Conservation (phyloP, 2,329 filamentous ascomycete species). For the Arthrinium puccinioides region DNA sequence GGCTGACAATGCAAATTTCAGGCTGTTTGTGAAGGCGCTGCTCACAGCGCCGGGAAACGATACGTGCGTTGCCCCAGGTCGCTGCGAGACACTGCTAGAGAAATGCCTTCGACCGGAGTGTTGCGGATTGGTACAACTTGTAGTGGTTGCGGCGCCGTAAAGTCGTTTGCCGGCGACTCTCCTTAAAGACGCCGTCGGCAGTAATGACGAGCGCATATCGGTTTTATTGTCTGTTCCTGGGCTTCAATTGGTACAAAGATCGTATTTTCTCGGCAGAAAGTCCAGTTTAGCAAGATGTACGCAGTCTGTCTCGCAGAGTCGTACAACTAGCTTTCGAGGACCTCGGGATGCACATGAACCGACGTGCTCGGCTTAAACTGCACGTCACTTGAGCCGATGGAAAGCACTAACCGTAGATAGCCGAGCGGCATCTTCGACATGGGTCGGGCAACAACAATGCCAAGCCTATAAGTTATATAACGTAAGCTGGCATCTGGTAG, state of each 20-base stretch:
- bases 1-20: conserved; percentile 70
- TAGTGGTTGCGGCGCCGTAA: not conserved
- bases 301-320: not conserved
- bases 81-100: conserved; percentile 47
- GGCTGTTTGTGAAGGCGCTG: conserved; percentile 77
- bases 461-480: too few species aligned
- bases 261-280: not conserved
- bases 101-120: conserved; percentile 2
- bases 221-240: not conserved
- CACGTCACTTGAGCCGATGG: conserved; percentile 4
- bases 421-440: too few species aligned
- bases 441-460: too few species aligned
- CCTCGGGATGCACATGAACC: not conserved
- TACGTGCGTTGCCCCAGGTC: conserved; percentile 47
- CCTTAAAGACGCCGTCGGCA: not conserved
- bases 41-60: conserved; percentile 94
- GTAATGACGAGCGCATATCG: conserved; percentile 1
- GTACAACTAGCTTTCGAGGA: not conserved
- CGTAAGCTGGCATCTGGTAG: too few species aligned
- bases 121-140: conserved; percentile 2
- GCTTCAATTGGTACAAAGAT: not conserved
- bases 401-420: conserved; percentile 3
- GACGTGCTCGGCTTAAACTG: not conserved
- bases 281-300: not conserved
- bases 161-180: conserved; percentile 3